Evolutionary conservation across 768 basidiomycete species (phyloP), one percentile per base, ranked within the genome.

Genomic region (Dentipellis sp.): DNA sequence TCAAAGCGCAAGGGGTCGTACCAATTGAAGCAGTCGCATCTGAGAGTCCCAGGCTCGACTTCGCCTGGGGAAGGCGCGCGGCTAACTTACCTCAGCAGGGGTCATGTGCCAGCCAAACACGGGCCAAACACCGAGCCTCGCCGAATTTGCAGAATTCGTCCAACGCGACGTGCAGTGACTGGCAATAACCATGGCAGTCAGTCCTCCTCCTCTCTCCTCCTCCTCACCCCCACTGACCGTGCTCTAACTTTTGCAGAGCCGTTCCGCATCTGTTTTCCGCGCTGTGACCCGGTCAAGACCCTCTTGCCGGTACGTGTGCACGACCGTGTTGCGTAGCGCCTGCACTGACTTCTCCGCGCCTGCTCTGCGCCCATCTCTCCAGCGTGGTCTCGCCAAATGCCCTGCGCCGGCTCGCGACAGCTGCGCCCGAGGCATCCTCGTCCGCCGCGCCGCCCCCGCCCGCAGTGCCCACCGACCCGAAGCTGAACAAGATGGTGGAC

Each of bases 401-500:
- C 48, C 50, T 52, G 23, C 29, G 52, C 21, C 22, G 39, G 19
- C 59, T 60, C 47, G 53, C 59, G 42, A 60, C 58, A 12, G 76
- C 82, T 23, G 80, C 84, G 10, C 75, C 75, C 0, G 60, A 81
- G 14, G 75, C 74, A 49, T 61, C 77, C 9, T 61, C 79, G 0
- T 62, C 76, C 4, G 59, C 75, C 2, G 57, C 74, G 0, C 70
- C 77, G 2, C 72, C 79, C 21, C 77, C 78, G 1, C 71, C 78
- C 3, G 66, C 75, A 3, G 59, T 64, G 16, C 68, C 77, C 14
- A 67, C 72, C 21, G 83, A 93, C 68, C 81, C 91, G 19, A 82
- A 78, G 63, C 78, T 99, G 61, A 75, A 73, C 50, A 81, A 81
- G 58, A 87, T 99, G 65, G 97, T 99, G 23, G 92, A 98, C 68